phyloP scores from a whole-genome alignment of 2,329 filamentous ascomycete species.

The Neopestalotiopsis sp. region DNA sequence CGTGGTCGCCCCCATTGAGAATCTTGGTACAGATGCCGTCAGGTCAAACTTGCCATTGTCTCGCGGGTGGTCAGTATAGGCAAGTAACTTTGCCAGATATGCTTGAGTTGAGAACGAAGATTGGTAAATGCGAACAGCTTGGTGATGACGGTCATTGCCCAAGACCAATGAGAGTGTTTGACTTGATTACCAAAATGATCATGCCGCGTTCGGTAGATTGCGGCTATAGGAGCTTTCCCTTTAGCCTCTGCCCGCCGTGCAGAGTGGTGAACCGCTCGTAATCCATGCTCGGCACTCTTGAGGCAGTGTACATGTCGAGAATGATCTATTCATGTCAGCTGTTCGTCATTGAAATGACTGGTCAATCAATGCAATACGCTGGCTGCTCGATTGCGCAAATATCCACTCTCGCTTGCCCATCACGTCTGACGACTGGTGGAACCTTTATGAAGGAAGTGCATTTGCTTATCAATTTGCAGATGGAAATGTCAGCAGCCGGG shows the following conservation, averaged over 20 bases:
- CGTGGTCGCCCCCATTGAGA: too few relatives aligned
- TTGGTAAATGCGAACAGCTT: not conserved
- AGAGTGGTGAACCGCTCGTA: constrained; percentile 5
- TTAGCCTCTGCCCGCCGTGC: constrained; percentile 6
- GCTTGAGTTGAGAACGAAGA: not conserved
- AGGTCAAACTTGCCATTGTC: too few relatives aligned
- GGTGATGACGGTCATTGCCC: too few relatives aligned
- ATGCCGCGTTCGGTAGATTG: not conserved
- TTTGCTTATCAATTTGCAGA: not conserved
- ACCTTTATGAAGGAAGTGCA: not conserved
- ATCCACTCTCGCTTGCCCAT: not conserved
- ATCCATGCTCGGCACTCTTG: not conserved
- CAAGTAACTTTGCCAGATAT: not conserved
- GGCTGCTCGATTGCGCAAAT: not conserved
- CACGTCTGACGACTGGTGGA: not conserved
- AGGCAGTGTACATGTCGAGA: not conserved
- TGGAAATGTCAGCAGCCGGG: not conserved
- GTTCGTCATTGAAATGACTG: not conserved
- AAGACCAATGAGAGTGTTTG: not conserved
- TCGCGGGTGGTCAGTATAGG: too few relatives aligned
- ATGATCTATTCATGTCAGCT: not conserved
- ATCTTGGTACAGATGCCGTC: too few relatives aligned
- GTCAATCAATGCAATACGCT: not conserved
- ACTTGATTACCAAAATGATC: constrained; percentile 4
- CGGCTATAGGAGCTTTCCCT: constrained; percentile 2